Evolutionary conservation across 352 stramenopile species (phyloP), one percentile per base, ranked within the genome.

Genomic region (Globisporangium solare): DNA sequence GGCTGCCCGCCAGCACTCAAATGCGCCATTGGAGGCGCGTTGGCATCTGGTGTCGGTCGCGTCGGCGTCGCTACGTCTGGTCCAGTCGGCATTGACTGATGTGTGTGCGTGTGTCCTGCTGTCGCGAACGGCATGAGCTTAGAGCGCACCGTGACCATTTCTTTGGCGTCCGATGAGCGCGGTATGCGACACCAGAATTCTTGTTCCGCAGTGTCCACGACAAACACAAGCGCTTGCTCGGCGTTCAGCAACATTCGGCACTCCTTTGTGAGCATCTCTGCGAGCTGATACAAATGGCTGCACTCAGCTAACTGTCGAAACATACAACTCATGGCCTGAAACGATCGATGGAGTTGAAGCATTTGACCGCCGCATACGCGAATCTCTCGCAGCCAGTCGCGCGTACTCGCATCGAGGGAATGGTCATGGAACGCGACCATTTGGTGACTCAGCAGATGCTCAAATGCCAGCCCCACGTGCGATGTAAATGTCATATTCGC

Each of bases 121-220:
- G 56, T 50, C 18, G 55, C 48, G 12, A 80, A 57, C n/a, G 64
- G 63, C 32, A 73, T 64, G 37, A 87, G 60, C 12, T 60, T 64
- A 6, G 72, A 87, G 11, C 76, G 72, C 2, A 82, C 62, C 0
- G 76, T 87, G 39, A 61, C 51, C 48, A 48, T 66, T 57, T 79
- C 37, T 21, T 55, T 52, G 39, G 55, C 14, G 20, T 60, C 20
- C 4, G 61, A n/a, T 20, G 57, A 27, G 10, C 66, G 66, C 6
- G 70, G 68, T 15, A 87, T 56, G 17, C 82, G 79, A 27, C 82
- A 89, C 82, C 82, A 92, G 22, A 92, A 89, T 42, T 92, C 82
- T 17, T 89, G 74, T 56, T 89, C 74, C 4, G 78, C 68, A 17
- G 80, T 80, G 57, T 92, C 79, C 27, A 83, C 71, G 5, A 92